These are phyloP conservation scores for Colletotrichum spaethianum DNA, from an alignment of 2,329 filamentous ascomycete genomes.

Conservation along the genomic window DNA sequence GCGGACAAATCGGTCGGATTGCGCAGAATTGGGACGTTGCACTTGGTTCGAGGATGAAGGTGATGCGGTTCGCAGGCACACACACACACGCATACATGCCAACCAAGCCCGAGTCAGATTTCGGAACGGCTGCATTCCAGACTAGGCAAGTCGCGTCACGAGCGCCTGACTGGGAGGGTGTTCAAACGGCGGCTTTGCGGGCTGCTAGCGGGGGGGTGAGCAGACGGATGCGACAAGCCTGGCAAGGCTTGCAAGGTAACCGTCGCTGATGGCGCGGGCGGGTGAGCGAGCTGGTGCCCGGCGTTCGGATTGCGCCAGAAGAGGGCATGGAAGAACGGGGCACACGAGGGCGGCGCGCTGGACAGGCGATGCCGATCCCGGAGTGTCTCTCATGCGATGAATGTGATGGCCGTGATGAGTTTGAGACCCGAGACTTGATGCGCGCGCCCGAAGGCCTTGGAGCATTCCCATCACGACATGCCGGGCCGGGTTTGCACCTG, in stretches of 20 bases:
- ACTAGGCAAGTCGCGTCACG: not conserved
- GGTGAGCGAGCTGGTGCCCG: constrained; percentile 11
- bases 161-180: not conserved
- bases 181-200: not conserved
- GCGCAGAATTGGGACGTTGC: not conserved
- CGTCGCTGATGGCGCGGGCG: not conserved
- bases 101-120: not conserved
- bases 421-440: not conserved
- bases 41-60: not conserved
- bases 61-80: not conserved
- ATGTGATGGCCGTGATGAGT: not conserved
- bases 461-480: not conserved
- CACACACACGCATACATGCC: no score
- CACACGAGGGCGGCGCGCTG: not conserved
- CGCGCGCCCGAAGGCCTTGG: not conserved
- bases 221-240: not conserved
- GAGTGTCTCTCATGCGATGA: not conserved
- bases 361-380: not conserved
- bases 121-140: not conserved
- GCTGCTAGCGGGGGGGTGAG: not conserved
- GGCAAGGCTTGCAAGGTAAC: not conserved
- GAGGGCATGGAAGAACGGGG: not conserved
- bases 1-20: not conserved
- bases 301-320: constrained; percentile 10
- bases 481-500: not conserved